These are phyloP conservation scores for Xylaria arbuscula DNA, from an alignment of 2,329 filamentous ascomycete genomes.

Conservation along the genomic window DNA sequence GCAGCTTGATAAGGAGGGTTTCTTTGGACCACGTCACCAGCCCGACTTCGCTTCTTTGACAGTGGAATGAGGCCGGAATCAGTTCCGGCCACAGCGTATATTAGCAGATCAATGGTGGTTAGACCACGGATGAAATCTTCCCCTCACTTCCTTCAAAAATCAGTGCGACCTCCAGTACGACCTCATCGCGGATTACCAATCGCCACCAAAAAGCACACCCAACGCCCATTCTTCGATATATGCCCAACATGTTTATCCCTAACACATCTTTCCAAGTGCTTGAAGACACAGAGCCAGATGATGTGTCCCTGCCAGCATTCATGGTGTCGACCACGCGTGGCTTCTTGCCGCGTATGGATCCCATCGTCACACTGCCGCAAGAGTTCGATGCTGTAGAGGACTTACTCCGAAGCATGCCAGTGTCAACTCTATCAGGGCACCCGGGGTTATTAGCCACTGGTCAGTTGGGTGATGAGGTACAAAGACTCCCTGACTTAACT, in stretches of 20 bases:
- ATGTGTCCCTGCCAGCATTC: conserved; percentile 75
- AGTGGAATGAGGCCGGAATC: conserved; percentile 47
- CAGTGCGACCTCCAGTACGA: neutral
- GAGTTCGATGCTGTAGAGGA: conserved; percentile 80
- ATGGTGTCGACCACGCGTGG: conserved; percentile 81
- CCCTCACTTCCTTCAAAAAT: conserved; percentile 20
- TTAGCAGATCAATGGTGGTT: conserved; percentile 41
- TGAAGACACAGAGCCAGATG: conserved; percentile 69
- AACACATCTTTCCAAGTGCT: conserved; percentile 67
- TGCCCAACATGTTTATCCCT: conserved; percentile 43
- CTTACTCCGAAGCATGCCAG: conserved; percentile 61
- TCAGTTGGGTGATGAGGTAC: conserved; percentile 79
- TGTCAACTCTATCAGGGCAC: conserved; percentile 76
- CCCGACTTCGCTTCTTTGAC: conserved; percentile 38
- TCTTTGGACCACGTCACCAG: conserved; percentile 20
- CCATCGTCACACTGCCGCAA: conserved; percentile 71
- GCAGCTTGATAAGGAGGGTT: conserved; percentile 23
- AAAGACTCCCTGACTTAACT: conserved; percentile 82
- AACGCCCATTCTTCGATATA: conserved; percentile 1
- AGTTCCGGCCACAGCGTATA: conserved; percentile 52
- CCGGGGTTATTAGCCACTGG: conserved; percentile 82
- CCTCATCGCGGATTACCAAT: neutral
- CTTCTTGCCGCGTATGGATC: conserved; percentile 76
- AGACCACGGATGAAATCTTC: conserved; percentile 17
- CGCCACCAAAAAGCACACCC: neutral